These are phyloP conservation scores for Mycena filopes DNA, from an alignment of 768 basidiomycete species.

Conservation along the genomic window DNA sequence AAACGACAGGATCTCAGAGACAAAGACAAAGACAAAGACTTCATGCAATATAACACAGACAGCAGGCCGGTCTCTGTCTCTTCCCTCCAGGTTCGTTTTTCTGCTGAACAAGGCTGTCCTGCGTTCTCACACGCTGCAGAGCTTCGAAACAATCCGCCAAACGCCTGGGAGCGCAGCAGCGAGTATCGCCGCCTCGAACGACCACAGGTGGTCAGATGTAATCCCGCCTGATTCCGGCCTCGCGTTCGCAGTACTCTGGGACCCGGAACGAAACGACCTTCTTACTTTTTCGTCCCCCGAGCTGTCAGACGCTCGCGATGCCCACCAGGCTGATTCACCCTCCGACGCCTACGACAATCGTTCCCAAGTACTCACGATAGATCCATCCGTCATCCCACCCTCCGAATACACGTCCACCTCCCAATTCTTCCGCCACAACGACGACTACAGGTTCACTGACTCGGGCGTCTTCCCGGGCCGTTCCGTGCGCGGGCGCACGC, in stretches of 20 bases:
- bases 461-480: constrained; percentile 18
- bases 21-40: constrained; percentile 13
- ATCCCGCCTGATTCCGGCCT: constrained; percentile 65
- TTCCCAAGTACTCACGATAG: constrained; percentile 41
- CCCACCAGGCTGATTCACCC: constrained; percentile 31
- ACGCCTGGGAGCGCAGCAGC: constrained; percentile 17
- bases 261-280: constrained; percentile 62
- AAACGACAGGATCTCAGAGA: constrained; percentile 1
- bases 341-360: constrained; percentile 40
- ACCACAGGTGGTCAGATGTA: constrained; percentile 65
- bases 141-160: constrained; percentile 28
- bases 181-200: constrained; percentile 29
- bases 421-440: constrained; percentile 42
- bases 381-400: constrained; percentile 31
- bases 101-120: constrained; percentile 5
- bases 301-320: constrained; percentile 45
- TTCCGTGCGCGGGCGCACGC: constrained; percentile 36
- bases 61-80: constrained; percentile 16
- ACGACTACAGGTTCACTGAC: constrained; percentile 33
- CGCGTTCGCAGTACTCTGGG: constrained; percentile 71
- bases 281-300: constrained; percentile 65
- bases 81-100: constrained; percentile 16
- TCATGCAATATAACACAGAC: constrained; percentile 1
- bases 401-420: constrained; percentile 39
- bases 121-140: constrained; percentile 4